Conservation (phyloP, 179 eudicot species). For the Silene vulgaris region DNA sequence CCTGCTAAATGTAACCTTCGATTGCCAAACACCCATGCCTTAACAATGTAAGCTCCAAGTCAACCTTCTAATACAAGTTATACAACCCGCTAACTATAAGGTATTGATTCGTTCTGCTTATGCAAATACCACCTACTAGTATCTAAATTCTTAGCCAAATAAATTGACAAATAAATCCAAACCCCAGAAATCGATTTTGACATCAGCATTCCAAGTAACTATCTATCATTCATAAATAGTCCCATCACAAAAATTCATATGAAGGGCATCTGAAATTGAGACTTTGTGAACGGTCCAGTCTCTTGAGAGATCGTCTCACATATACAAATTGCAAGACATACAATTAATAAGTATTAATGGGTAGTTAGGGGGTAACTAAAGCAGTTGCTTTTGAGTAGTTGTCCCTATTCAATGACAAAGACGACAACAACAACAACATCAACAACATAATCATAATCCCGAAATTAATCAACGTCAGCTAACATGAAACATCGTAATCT, state of each 20-base stretch:
- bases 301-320: neutral
- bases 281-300: neutral
- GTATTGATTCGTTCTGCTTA: neutral
- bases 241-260: slow-evolving; percentile 5
- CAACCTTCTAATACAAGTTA: neutral
- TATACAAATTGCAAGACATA: neutral
- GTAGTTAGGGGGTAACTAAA: neutral
- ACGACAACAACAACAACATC: neutral
- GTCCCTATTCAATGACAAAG: slow-evolving; percentile 13
- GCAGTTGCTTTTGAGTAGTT: neutral
- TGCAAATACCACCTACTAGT: neutral
- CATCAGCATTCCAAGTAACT: neutral
- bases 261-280: neutral
- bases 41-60: slow-evolving; percentile 8
- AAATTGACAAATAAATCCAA: slow-evolving; percentile 3
- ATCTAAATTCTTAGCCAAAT: neutral
- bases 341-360: neutral
- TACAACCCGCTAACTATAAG: neutral
- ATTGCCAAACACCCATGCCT: neutral
- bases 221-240: neutral
- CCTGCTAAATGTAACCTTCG: neutral
- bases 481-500: neutral
- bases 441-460: neutral
- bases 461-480: neutral
- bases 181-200: neutral